Base-by-base conservation (phyloP, 2,329 filamentous ascomycete genomes). In the Aureobasidium sp. region DNA sequence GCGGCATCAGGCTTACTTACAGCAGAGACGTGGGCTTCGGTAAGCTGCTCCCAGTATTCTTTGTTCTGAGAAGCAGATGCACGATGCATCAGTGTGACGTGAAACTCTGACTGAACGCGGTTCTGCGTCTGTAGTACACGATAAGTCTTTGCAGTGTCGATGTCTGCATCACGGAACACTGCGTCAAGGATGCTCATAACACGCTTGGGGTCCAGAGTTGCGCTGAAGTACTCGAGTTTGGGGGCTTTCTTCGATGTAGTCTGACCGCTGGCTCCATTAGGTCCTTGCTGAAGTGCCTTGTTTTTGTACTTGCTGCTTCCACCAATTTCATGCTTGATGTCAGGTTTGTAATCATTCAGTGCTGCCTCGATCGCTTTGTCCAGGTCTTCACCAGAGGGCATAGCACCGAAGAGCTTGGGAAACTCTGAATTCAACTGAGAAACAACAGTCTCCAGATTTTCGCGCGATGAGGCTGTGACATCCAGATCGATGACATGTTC, bases 71-170 rank as follows among this genome's bases (percentile, higher is more conserved):
- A 74, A 8, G 80, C 73, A 2, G 73, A 74, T 10, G 84, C 82
- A 41, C 85, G 84, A 69, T 98, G 93, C 67, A 96, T 89, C 34
- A 98, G 79, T 0, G 93, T 98, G 55, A 98, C 88, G 66, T 98
- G 93, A 67, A 97, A 98, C 35, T 83, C 78, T n/a, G 78, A 66
- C 68, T 97, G 91, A 5, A 97, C 71, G 52, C 93, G 86, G 17
- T 84, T 79, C 2, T 77, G 79, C 60, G 85, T 78, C 67, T 86
- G 80, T 29, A 98, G 78, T 54, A 88, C 80, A 61, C 79, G 80
- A 73, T 87, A 98, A 64, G 95, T 84, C 19, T 73, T 75, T n/a
- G 80, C 73, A 27, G 73, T 74, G 14, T 79, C 71, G 4, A 81
- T 69, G 0, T 79, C 62, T 5, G 75, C 70, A 5, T 73, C 70